Evolutionary conservation across 2,329 filamentous ascomycete genomes (phyloP).

Genomic region (Cladosporium sp.): DNA sequence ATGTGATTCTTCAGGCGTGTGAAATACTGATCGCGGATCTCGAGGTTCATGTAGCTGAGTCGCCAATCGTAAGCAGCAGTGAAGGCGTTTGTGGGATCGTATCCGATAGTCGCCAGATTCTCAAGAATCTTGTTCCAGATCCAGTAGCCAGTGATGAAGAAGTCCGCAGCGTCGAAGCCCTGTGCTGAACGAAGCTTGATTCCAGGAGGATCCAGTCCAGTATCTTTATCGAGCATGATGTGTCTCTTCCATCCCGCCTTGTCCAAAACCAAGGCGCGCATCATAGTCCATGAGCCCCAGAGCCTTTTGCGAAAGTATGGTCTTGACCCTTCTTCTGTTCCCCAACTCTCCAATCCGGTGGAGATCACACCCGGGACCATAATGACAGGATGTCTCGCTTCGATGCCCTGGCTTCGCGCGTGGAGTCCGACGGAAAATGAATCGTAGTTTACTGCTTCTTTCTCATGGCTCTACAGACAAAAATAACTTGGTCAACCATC

Average conservation of each 20-base stretch:
- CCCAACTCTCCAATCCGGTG: conserved; percentile 95
- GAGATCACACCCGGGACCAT: conserved; percentile 99
- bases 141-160: conserved; percentile 90
- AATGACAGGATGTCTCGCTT: conserved; percentile 82
- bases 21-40: conserved; percentile 90
- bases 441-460: conserved; percentile 86
- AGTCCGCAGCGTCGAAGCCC: conserved; percentile 96
- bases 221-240: conserved; percentile 92
- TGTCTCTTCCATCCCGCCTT: conserved; percentile 94
- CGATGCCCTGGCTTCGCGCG: conserved; percentile 75
- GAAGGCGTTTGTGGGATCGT: conserved; percentile 79
- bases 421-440: conserved; percentile 89
- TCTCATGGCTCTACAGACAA: conserved; percentile 70
- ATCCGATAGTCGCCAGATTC: conserved; percentile 92
- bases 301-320: conserved; percentile 92
- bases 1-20: conserved; percentile 86
- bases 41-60: conserved; percentile 84
- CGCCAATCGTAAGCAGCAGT: conserved; percentile 86
- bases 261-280: conserved; percentile 88
- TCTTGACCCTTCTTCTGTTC: conserved; percentile 78
- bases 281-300: conserved; percentile 99
- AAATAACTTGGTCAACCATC: conserved; percentile 31
- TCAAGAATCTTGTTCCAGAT: conserved; percentile 99
- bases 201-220: conserved; percentile 84
- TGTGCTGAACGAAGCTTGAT: conserved; percentile 92